These are phyloP conservation scores for Vitellaria paradoxa DNA, from an alignment of 179 eudicot genomes.

Conservation along the genomic window DNA sequence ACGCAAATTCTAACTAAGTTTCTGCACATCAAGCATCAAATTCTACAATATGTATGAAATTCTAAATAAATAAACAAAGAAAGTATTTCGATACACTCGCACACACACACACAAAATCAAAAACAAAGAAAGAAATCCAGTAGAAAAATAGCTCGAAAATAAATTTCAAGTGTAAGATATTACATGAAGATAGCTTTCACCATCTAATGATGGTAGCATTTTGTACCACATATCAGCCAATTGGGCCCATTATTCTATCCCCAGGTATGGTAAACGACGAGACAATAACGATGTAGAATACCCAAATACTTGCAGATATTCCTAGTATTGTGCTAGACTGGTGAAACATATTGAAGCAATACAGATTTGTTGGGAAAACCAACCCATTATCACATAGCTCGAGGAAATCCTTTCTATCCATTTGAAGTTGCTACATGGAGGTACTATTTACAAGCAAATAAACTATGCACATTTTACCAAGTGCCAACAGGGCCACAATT, in stretches of 20 bases:
- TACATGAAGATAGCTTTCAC: neutral
- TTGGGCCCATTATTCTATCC: neutral
- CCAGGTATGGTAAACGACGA: neutral
- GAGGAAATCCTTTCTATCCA: neutral
- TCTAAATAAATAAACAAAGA: too few relatives aligned
- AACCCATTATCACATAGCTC: neutral
- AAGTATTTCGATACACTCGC: too few relatives aligned
- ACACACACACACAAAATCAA: too few relatives aligned
- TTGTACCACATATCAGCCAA: neutral
- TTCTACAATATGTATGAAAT: too few relatives aligned
- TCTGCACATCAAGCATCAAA: too few relatives aligned
- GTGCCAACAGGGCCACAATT: neutral
- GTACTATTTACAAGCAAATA: neutral
- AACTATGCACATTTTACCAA: neutral
- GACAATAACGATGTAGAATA: neutral
- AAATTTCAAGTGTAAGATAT: too few relatives aligned
- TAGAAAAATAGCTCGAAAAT: neutral
- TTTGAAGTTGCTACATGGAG: neutral
- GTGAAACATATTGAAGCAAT: neutral
- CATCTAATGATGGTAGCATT: neutral
- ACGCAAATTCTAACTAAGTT: neutral
- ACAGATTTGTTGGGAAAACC: neutral
- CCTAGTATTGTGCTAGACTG: neutral
- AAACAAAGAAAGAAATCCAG: neutral
- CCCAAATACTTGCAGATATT: neutral